These are phyloP conservation scores for Psidium friedrichsthalianum DNA, from an alignment of 345 rosid species.

Conservation along the genomic window DNA sequence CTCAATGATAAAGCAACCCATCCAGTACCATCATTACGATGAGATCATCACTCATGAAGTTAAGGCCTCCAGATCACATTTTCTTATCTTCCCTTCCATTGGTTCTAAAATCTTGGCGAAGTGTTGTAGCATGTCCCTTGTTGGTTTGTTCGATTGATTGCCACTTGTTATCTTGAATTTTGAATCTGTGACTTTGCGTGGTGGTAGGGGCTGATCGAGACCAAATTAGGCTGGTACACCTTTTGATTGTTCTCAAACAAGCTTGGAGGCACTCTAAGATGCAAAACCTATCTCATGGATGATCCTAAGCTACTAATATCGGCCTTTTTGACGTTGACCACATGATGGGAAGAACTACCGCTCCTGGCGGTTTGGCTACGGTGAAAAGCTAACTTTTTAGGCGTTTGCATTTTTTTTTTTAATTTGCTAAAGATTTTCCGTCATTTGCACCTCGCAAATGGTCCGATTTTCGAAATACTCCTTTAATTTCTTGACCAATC, in stretches of 20 bases:
- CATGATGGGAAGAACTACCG: not conserved
- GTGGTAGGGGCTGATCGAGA: conserved; percentile 54
- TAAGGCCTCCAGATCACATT: no score
- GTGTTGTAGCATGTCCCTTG: no score
- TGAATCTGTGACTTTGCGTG: no score
- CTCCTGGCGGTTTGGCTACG: not conserved
- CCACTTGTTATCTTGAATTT: no score
- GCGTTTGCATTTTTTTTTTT: not conserved
- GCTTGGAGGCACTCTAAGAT: conserved; percentile 33
- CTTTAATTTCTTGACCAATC: no score
- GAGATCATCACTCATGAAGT: no score
- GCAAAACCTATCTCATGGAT: conserved; percentile 7
- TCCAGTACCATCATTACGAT: conserved; percentile 6
- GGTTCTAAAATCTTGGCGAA: no score
- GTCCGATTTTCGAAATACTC: not conserved
- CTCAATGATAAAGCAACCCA: conserved; percentile 50
- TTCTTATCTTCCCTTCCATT: no score
- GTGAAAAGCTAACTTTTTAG: not conserved
- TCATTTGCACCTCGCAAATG: not conserved
- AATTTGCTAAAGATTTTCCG: not conserved
- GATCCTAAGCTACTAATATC: conserved; percentile 7
- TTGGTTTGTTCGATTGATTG: no score
- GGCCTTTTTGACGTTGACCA: conserved; percentile 11
- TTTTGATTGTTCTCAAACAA: conserved; percentile 35
- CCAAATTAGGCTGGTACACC: conserved; percentile 5